Conservation (phyloP, 306 rosid genomes). For the Malus asiatica region DNA sequence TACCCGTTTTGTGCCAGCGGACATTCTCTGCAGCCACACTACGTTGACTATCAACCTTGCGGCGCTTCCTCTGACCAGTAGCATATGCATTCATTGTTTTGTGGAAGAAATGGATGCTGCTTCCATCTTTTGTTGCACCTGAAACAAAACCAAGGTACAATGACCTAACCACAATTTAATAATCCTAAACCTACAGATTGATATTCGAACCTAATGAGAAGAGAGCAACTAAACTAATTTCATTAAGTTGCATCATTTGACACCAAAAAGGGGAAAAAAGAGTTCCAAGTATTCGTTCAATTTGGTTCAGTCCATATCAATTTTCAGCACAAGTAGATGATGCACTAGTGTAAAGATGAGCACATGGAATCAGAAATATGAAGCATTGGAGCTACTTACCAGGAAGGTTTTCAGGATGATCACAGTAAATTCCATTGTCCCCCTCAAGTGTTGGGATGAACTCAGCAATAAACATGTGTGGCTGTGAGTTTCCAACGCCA, state of each 20-base stretch:
- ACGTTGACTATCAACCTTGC: slow-evolving; percentile 34
- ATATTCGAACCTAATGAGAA: not conserved
- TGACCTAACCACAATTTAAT: not conserved
- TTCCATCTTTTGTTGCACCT: slow-evolving; percentile 90
- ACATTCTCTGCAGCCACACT: slow-evolving; percentile 26
- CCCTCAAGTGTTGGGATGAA: slow-evolving; percentile 76
- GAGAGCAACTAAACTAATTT: not conserved
- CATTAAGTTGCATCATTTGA: not conserved
- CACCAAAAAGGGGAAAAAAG: not conserved
- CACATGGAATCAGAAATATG: not conserved
- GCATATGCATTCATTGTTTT: slow-evolving; percentile 66
- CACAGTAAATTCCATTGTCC: slow-evolving; percentile 63
- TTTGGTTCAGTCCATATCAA: not conserved
- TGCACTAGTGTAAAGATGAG: not conserved
- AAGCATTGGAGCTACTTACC: slow-evolving; percentile 38
- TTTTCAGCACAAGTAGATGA: not conserved
- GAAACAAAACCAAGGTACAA: slow-evolving; percentile 15
- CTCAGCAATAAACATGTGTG: slow-evolving; percentile 58
- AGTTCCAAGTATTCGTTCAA: not conserved
- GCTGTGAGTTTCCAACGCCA: slow-evolving; percentile 44
- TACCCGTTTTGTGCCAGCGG: slow-evolving; percentile 64
- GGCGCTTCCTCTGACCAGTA: slow-evolving; percentile 66
- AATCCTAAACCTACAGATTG: not conserved
- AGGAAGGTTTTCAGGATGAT: slow-evolving; percentile 86
- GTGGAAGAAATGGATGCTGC: slow-evolving; percentile 64